Base-by-base conservation (phyloP, 116 monocot species). In the Zostera marina region DNA sequence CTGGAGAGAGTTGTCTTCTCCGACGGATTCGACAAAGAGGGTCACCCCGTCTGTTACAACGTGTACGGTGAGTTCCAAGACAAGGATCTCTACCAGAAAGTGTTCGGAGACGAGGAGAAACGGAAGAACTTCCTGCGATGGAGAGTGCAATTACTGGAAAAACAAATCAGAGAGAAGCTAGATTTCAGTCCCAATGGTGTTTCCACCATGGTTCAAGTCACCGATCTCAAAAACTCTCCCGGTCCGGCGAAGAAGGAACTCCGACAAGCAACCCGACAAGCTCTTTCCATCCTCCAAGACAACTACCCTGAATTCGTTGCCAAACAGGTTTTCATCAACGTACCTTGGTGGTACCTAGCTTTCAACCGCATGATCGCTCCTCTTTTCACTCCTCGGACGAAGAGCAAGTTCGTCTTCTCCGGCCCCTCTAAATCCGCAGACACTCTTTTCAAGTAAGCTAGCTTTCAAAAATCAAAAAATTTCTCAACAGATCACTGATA, bases 291-390 rank as follows among this genome's bases (percentile, higher is more conserved):
- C 24, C 77, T 88, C 9, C 80, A 80, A 42, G 77, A 88, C 41
- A 88, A 88, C 24, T 88, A 88, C 42, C 88, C 88, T 2, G 83
- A 88, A 48, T 81, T 88, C 49, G 80, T 68, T 4, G 71, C 70
- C 44, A 81, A 76, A 56, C 77, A 86, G 80, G 42, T 86, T 2
- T 81, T 86, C 71, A 73, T 86, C 73, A 78, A 78, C 59, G 81
- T 86, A 19, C 76, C 86, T 25, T 86, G 86, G 86, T 86, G 86
- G 86, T 86, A 76, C 52, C 65, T 86, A 51, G 76, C 81, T 26
- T 78, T 70, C 81, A 72, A 78, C 61, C 58, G 70, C 66, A 71
- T 86, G 81, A 78, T 86, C 63, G 73, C 81, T 53, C 81, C 86
- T 2, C 78, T 86, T 73, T 60, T 81, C 23, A 86, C 86, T 3